phyloP scores from a whole-genome alignment of 2,329 filamentous ascomycete species.

The Penicillium hordei region DNA sequence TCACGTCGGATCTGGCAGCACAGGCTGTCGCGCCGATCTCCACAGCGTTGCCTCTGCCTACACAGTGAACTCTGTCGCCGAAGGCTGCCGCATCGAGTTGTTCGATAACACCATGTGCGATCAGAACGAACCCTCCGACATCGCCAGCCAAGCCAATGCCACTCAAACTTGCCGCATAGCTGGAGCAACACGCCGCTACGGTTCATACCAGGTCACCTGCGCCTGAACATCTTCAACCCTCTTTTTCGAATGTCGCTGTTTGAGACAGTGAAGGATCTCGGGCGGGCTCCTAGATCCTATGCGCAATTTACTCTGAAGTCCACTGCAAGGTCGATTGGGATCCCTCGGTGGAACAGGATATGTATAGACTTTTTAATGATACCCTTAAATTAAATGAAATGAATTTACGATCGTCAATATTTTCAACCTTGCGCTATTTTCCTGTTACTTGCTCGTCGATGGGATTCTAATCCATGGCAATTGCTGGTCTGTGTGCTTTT shows the following conservation, averaged over 20 bases:
- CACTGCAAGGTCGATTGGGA: neutral
- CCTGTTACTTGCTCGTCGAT: neutral
- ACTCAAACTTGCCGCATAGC: constrained; percentile 16
- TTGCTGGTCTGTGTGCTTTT: neutral
- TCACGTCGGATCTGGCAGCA: constrained; percentile 22
- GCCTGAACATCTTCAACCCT: neutral
- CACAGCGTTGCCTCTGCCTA: constrained; percentile 23
- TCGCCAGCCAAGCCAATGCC: constrained; percentile 13
- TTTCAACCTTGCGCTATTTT: neutral
- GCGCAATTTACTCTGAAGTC: neutral
- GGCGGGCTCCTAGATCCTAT: neutral
- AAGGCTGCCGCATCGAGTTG: constrained; percentile 24
- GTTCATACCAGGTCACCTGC: constrained; percentile 27
- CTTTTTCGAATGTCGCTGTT: neutral
- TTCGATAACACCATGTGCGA: constrained; percentile 30
- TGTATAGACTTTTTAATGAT: constrained; percentile 11
- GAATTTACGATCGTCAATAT: constrained; percentile 2
- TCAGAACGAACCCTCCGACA: constrained; percentile 16
- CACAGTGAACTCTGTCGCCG: constrained; percentile 15
- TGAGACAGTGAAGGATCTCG: neutral
- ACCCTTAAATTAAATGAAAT: constrained; percentile 11
- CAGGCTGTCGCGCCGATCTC: constrained; percentile 25
- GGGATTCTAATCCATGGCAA: neutral
- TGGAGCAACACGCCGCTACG: constrained; percentile 14
- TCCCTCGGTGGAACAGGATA: neutral